These are phyloP conservation scores for Cyanodermella asteris DNA, from an alignment of 2,329 filamentous ascomycete species.

Conservation along the genomic window DNA sequence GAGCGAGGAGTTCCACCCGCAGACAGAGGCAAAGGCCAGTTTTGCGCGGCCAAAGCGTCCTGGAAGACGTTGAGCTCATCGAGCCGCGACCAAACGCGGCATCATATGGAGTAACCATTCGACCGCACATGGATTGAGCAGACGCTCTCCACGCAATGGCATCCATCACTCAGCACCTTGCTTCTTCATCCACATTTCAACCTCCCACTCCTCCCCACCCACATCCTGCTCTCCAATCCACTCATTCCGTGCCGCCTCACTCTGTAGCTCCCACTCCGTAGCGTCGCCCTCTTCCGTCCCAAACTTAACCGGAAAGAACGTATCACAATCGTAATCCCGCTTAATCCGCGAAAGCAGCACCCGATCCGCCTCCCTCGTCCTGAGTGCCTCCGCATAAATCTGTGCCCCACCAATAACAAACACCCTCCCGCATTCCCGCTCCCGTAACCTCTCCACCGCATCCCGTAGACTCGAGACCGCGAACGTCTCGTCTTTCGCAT, in stretches of 20 bases:
- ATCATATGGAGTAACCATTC: no score
- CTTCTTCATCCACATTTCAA: no score
- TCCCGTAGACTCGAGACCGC: conserved; percentile 15
- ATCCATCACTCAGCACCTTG: no score
- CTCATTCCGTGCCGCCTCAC: no score
- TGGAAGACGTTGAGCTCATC: conserved; percentile 20
- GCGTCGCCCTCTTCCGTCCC: conserved; percentile 9
- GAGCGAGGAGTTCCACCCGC: conserved; percentile 29
- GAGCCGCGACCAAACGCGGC: no score
- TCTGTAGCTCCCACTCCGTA: no score
- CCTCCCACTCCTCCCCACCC: no score
- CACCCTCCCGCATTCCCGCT: conserved; percentile 23
- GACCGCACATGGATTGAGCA: no score
- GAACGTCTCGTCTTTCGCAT: conserved; percentile 10
- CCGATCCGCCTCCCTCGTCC: conserved; percentile 7
- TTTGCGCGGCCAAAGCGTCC: conserved; percentile 44
- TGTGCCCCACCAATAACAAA: conserved; percentile 84
- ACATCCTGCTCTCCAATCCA: no score
- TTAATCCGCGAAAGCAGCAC: conserved; percentile 11
- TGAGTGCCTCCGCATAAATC: conserved; percentile 55
- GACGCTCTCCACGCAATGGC: no score
- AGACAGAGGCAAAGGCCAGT: conserved; percentile 25
- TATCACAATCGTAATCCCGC: conserved; percentile 23
- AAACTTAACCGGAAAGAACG: conserved; percentile 21
- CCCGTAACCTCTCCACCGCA: conserved; percentile 10